These are phyloP conservation scores for Apiotrichum montevideense DNA, from an alignment of 1,284 basidiomycete genomes.

Conservation along the genomic window DNA sequence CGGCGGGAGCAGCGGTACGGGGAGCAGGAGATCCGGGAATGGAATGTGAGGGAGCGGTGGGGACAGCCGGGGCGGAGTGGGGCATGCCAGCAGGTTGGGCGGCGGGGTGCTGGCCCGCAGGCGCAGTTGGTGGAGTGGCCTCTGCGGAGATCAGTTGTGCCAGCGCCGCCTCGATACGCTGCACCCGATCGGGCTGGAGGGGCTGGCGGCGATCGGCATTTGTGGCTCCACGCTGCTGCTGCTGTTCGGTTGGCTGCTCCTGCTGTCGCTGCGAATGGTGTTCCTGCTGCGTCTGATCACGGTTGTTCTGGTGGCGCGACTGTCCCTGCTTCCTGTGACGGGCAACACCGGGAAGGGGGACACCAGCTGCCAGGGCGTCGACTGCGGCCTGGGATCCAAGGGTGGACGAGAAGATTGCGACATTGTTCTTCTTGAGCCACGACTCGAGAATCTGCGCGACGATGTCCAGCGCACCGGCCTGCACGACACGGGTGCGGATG, in stretches of 20 bases:
- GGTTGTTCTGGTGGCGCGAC: conserved; percentile 5
- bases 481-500: conserved; percentile 86
- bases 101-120: no score
- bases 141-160: background rate
- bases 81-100: no score
- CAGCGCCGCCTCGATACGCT: background rate
- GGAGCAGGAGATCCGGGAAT: background rate
- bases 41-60: background rate
- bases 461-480: conserved; percentile 90
- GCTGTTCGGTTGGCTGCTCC: background rate
- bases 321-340: conserved; percentile 6
- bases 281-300: conserved; percentile 5
- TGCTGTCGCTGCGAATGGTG: background rate
- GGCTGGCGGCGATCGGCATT: background rate
- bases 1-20: background rate
- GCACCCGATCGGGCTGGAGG: background rate
- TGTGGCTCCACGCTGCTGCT: background rate
- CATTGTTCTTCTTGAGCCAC: conserved; percentile 74
- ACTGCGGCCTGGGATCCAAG: conserved; percentile 55
- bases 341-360: conserved; percentile 45
- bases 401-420: conserved; percentile 42
- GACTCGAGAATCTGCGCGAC: conserved; percentile 91
- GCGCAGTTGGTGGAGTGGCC: background rate
- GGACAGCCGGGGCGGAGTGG: background rate
- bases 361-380: conserved; percentile 52